Percentiles rank a stretch among this genome's conserved stretches.
These are phyloP conservation scores for Melaleuca quinquenervia DNA, from an alignment of 345 rosid species.

Conservation along the genomic window DNA sequence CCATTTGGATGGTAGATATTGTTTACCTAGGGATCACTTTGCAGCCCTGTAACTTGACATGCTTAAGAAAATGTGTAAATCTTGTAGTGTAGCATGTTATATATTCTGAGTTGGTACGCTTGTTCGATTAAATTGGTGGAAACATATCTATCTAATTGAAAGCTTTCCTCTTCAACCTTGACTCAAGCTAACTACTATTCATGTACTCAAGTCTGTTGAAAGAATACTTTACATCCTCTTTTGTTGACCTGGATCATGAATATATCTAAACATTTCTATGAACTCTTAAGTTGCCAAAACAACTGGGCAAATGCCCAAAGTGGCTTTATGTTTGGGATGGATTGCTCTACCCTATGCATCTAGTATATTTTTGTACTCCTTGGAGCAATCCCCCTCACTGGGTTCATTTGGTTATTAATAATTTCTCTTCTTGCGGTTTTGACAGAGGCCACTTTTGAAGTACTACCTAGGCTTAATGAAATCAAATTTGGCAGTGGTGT, in stretches of 20 bases:
- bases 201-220: neutral
- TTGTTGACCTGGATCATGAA: neutral
- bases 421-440: neutral
- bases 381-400: neutral
- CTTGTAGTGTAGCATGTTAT: neutral
- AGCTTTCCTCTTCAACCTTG: neutral
- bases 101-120: neutral
- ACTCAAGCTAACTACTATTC: neutral
- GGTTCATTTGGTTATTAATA: neutral
- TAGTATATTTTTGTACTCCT: neutral
- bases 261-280: neutral
- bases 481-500: conserved; percentile 97
- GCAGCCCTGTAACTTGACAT: neutral
- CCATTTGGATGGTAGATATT: neutral
- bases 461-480: conserved; percentile 88
- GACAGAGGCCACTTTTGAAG: conserved; percentile 96
- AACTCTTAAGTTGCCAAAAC: neutral
- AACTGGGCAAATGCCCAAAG: neutral
- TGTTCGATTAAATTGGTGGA: neutral
- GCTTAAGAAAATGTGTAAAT: neutral
- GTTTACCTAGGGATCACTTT: neutral
- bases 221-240: neutral
- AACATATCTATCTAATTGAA: neutral
- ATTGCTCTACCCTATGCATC: neutral
- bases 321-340: neutral